phyloP scores from a whole-genome alignment of 2,329 filamentous ascomycete species.

The Coniosporium tulheliwenetii region DNA sequence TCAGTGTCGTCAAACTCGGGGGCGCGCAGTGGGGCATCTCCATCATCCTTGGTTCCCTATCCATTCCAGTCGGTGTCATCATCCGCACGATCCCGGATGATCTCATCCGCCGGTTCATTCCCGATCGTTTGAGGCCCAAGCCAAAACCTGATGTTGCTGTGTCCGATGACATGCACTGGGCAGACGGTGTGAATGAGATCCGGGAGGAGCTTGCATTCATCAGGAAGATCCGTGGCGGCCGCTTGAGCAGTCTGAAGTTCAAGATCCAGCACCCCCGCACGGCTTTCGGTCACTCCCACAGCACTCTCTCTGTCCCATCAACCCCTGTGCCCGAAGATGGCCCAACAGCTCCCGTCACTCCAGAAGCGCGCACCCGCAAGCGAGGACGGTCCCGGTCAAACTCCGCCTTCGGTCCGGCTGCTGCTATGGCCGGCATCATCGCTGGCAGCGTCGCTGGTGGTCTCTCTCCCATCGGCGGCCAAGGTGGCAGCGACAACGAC shows the following conservation, averaged over 20 bases:
- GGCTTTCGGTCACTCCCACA: slow-evolving; percentile 1
- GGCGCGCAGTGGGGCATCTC: slow-evolving; percentile 78
- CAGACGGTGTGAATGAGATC: slow-evolving; percentile 57
- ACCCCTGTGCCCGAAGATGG: slow-evolving; percentile 41
- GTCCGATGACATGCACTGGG: slow-evolving; percentile 40
- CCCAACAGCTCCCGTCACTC: slow-evolving; percentile 26
- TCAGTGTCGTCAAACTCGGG: slow-evolving; percentile 56
- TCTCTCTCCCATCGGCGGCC: slow-evolving; percentile 51
- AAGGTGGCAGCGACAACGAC: slow-evolving; percentile 18
- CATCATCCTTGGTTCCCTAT: slow-evolving; percentile 67
- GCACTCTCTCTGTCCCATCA: slow-evolving; percentile 40
- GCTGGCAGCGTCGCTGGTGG: slow-evolving; percentile 56
- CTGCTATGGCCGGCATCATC: slow-evolving; percentile 72
- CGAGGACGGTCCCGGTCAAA: slow-evolving; percentile 52
- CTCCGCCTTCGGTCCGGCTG: slow-evolving; percentile 57
- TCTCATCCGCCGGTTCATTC: slow-evolving; percentile 31
- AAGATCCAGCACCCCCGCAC: slow-evolving; percentile 62
- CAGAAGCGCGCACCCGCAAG: slow-evolving; percentile 40
- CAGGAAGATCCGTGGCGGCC: slow-evolving; percentile 65
- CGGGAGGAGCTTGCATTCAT: slow-evolving; percentile 69
- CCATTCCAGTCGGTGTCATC: slow-evolving; percentile 66
- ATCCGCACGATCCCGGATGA: slow-evolving; percentile 74
- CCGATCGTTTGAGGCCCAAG: slow-evolving; percentile 25
- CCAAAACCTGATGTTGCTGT: slow-evolving; percentile 24
- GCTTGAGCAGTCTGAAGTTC: slow-evolving; percentile 68